Conservation (phyloP, 768 basidiomycete species). For the Boletus reticuloceps region DNA sequence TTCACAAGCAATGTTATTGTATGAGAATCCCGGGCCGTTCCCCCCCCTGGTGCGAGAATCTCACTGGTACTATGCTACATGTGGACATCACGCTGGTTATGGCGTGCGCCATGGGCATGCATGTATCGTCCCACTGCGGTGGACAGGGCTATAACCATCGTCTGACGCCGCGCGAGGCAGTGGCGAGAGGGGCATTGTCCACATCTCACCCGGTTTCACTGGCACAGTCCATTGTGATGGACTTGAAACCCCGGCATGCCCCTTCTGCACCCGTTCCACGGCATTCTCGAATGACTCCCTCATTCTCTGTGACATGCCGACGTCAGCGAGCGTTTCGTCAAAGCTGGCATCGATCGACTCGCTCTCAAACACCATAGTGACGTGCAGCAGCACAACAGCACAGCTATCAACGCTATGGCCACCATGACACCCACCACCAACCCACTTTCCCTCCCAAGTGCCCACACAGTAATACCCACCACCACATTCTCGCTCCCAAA, state of each 20-base stretch:
- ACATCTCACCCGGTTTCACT: background rate
- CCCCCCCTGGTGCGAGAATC: background rate
- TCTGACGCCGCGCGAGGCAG: slow-evolving; percentile 1
- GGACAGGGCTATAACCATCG: slow-evolving; percentile 1
- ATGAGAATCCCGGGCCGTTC: background rate
- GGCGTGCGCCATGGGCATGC: slow-evolving; percentile 4
- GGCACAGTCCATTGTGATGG: background rate
- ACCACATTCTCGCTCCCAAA: no score
- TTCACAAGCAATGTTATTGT: no score
- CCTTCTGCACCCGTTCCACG: background rate
- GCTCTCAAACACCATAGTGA: slow-evolving; percentile 76
- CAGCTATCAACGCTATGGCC: slow-evolving; percentile 66
- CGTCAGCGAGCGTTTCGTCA: slow-evolving; percentile 2
- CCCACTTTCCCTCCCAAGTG: background rate
- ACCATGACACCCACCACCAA: slow-evolving; percentile 66
- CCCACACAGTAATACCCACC: slow-evolving; percentile 1
- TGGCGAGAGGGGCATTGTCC: slow-evolving; percentile 6
- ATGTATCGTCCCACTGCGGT: background rate
- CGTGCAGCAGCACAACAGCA: slow-evolving; percentile 55
- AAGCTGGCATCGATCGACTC: slow-evolving; percentile 26
- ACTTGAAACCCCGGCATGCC: background rate
- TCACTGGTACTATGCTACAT: slow-evolving; percentile 5
- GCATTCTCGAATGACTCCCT: background rate
- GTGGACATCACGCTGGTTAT: slow-evolving; percentile 3
- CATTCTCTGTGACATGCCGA: slow-evolving; percentile 1